phyloP scores from a whole-genome alignment of 73 alveolate genomes.

The Halteria grandinella region DNA sequence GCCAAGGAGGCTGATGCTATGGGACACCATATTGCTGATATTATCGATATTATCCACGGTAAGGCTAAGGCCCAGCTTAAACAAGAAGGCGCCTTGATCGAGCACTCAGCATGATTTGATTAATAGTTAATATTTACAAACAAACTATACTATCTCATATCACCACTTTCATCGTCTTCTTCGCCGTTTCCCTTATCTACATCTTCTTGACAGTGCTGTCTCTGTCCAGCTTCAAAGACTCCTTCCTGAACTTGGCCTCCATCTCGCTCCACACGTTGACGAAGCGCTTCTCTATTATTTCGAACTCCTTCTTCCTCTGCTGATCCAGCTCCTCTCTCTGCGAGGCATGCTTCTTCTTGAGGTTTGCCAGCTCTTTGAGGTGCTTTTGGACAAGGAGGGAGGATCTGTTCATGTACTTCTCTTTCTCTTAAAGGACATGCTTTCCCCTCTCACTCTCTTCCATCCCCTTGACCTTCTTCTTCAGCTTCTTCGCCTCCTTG shows the following conservation, averaged over 20 bases:
- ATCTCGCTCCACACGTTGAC: conserved; percentile 65
- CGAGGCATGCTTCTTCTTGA: conserved; percentile 38
- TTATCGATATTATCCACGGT: too few species aligned
- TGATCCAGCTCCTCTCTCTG: conserved; percentile 31
- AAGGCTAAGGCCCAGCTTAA: too few species aligned
- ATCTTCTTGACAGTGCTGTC: conserved; percentile 44
- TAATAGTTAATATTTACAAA: too few species aligned
- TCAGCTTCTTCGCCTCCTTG: conserved; percentile 50
- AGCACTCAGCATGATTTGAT: too few species aligned
- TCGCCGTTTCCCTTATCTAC: conserved; percentile 48
- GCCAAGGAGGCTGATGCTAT: too few species aligned
- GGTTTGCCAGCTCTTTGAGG: conserved; percentile 1
- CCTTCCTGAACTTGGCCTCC: conserved; percentile 54
- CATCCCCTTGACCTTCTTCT: conserved; percentile 36
- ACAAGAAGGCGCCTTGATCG: too few species aligned
- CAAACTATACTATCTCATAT: too few species aligned
- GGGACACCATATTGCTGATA: too few species aligned
- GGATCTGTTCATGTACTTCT: conserved; percentile 36
- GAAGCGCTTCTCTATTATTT: conserved; percentile 50
- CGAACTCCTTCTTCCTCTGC: conserved; percentile 50
- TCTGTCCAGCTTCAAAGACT: conserved; percentile 23
- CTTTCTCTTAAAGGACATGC: background rate
- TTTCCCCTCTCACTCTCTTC: conserved; percentile 24
- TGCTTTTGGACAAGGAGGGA: conserved; percentile 22
- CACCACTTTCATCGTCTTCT: too few species aligned